Evolutionary conservation across 139 green algal genomes (phyloP).

Genomic region (Coelastrella sp.): DNA sequence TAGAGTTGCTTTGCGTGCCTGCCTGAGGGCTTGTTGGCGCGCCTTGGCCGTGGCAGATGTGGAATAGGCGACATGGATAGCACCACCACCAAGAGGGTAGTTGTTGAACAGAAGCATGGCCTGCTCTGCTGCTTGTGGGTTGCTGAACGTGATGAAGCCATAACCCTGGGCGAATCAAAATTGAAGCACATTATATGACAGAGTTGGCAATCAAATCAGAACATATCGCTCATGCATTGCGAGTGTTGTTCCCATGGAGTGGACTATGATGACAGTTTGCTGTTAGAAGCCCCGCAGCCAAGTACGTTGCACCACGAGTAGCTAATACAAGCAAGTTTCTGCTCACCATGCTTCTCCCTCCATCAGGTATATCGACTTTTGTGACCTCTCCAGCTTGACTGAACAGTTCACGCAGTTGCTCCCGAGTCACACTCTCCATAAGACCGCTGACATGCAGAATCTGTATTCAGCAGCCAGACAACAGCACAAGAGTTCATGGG

Average conservation of each 20-base stretch:
- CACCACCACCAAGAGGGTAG: constrained; percentile 37
- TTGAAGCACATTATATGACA: too few relatives aligned
- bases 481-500: background rate
- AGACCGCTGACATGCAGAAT: constrained; percentile 48
- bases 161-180: too few relatives aligned
- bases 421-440: constrained; percentile 44
- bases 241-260: too few relatives aligned
- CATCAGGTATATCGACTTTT: constrained; percentile 50
- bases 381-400: constrained; percentile 40
- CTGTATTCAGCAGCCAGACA: background rate
- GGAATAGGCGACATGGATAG: constrained; percentile 49
- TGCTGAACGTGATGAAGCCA: constrained; percentile 51
- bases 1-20: constrained; percentile 41
- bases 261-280: too few relatives aligned
- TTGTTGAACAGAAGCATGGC: constrained; percentile 54
- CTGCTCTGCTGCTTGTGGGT: constrained; percentile 37
- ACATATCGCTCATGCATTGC: too few relatives aligned
- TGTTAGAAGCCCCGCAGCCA: too few relatives aligned
- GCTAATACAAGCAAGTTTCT: background rate
- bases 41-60: constrained; percentile 47
- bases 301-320: background rate
- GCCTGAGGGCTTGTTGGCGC: constrained; percentile 42
- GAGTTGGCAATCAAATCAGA: too few relatives aligned
- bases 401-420: constrained; percentile 50
- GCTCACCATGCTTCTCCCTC: constrained; percentile 44